phyloP scores from a whole-genome alignment of 192 early-diverging fungal genomes.

The Rhizoclosmatium sp. region DNA sequence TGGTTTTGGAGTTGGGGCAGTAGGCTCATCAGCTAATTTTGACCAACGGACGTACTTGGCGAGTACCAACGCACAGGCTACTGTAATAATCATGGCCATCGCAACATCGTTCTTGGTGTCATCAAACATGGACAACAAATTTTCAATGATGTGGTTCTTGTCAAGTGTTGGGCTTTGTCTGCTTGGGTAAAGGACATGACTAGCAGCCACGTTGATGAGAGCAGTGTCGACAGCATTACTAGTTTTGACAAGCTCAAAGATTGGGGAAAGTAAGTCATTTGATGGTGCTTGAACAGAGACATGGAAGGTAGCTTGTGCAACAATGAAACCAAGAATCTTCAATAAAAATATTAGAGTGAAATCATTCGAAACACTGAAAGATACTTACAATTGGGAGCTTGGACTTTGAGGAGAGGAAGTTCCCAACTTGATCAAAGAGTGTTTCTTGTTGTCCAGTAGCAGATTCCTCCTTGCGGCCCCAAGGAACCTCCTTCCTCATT shows the following conservation, averaged over 20 bases:
- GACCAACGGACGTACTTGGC: constrained; percentile 26
- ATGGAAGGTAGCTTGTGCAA: constrained; percentile 21
- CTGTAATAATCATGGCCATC: constrained; percentile 24
- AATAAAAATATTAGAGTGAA: background rate
- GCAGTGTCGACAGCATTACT: background rate
- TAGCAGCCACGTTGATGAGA: constrained; percentile 4
- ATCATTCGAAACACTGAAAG: background rate
- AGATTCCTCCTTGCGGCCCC: background rate
- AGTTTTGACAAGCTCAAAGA: constrained; percentile 21
- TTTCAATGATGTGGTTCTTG: constrained; percentile 18
- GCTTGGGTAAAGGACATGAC: constrained; percentile 5
- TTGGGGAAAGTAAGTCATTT: background rate
- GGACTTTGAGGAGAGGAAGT: constrained; percentile 19
- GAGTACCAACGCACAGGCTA: background rate
- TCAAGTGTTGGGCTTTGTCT: background rate
- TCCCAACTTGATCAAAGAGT: constrained; percentile 20
- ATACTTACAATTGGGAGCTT: constrained; percentile 23
- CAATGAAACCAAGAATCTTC: constrained; percentile 25
- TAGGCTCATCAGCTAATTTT: constrained; percentile 16
- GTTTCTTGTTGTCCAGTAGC: background rate
- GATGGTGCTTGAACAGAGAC: background rate
- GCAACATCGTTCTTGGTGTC: constrained; percentile 23
- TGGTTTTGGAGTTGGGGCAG: background rate
- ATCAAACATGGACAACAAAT: constrained; percentile 23
- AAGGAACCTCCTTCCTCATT: constrained; percentile 24